Evolutionary conservation across 148 eudicot species (phyloP).

Genomic region (Heliamphora exappendiculata): DNA sequence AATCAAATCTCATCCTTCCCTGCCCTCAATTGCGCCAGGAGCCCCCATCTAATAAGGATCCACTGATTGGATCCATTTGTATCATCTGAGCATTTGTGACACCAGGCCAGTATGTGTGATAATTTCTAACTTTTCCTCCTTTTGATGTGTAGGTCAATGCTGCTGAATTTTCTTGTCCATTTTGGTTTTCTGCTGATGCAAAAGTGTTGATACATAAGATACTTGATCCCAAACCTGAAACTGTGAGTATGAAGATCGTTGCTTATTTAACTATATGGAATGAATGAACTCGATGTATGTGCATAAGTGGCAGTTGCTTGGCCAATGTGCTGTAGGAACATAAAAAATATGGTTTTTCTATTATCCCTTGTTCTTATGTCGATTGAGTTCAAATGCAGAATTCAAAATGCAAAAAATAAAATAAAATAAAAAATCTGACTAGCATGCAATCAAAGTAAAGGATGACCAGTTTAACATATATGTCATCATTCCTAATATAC

Average conservation of each 20-base stretch:
- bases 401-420: too few relatives aligned
- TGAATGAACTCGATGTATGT: not conserved
- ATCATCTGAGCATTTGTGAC: not conserved
- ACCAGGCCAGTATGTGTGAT: not conserved
- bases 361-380: not conserved
- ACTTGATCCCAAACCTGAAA: slow-evolving; percentile 90
- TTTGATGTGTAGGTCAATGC: slow-evolving; percentile 53
- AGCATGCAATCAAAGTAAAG: not conserved
- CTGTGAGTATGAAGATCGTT: slow-evolving; percentile 43
- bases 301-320: not conserved
- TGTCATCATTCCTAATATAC: not conserved
- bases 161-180: slow-evolving; percentile 73
- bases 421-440: not conserved
- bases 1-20: too few relatives aligned
- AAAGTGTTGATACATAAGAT: slow-evolving; percentile 63
- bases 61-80: not conserved
- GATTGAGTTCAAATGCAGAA: not conserved
- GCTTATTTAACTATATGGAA: not conserved
- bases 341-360: not conserved
- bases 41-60: too few relatives aligned
- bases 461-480: not conserved
- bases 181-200: slow-evolving; percentile 76
- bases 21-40: too few relatives aligned
- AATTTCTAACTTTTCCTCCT: slow-evolving; percentile 13
- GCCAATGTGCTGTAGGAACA: not conserved